A percentile compares a stretch with the other conserved stretches of the same genome.
Evolutionary conservation across 257 asterid genomes (phyloP).

Genomic region (Ballota nigra): DNA sequence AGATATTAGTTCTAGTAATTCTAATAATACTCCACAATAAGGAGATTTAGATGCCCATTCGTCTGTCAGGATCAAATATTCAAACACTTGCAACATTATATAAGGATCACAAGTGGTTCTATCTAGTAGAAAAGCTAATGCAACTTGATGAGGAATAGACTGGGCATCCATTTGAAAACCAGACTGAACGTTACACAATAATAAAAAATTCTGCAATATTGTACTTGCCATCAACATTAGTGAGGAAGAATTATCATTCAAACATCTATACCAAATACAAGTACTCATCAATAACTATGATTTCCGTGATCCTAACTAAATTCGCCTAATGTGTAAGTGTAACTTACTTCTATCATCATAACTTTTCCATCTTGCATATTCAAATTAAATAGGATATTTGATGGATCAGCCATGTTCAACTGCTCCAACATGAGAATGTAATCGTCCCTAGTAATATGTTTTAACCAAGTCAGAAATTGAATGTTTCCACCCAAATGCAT

Average conservation of each 20-base stretch:
- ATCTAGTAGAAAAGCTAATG: constrained; percentile 2
- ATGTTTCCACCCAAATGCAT: background rate
- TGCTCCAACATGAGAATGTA: background rate
- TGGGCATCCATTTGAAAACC: background rate
- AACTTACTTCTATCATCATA: background rate
- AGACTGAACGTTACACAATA: constrained; percentile 1
- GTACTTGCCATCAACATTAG: background rate
- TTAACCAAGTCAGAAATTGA: background rate
- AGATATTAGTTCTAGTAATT: background rate
- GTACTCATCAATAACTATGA: background rate
- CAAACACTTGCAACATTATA: background rate
- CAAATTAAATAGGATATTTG: background rate
- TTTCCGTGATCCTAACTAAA: background rate
- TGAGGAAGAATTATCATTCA: constrained; percentile 5
- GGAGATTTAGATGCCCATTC: constrained; percentile 1
- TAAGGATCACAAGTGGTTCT: background rate
- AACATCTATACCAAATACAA: background rate
- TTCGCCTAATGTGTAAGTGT: background rate
- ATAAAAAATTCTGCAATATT: background rate
- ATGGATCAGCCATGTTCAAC: background rate
- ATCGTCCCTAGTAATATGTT: background rate
- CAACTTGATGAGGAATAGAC: background rate
- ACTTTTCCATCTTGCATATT: background rate
- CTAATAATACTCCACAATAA: background rate
- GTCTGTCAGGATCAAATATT: background rate